Evolutionary conservation across 2,329 filamentous ascomycete genomes (phyloP), one percentile per base, ranked within the genome.

Genomic region (Hymenoscyphus infarciens): DNA sequence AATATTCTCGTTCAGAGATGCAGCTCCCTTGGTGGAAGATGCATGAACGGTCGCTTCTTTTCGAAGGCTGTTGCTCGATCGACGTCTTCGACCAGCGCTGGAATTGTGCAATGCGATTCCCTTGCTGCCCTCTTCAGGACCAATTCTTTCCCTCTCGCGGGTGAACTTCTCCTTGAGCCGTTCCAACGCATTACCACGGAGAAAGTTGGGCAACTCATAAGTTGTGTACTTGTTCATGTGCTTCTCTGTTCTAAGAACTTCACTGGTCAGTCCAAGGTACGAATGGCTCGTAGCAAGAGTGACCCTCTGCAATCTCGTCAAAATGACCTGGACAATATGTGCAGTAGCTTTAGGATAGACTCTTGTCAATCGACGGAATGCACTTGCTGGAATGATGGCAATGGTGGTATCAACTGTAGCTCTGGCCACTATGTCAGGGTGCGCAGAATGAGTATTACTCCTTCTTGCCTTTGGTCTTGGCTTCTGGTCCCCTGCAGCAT

Each of bases 341-440:
- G 95, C 89, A 1, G 95, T 97, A 10, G 96, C 93, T 78, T 96
- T 96, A 10, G 95, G 95, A 70, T 98, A 99, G 27, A 97, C 88
- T 72, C 91, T 87, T 58, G 96, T 99, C 59, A 99, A 80, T 8
- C 96, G 87, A 60, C 92, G 87, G 71, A 99, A 99, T 3, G 95
- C 96, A 73, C 92, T 97, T 0, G 95, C 95, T 1, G 96, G 96
- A 62, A 99, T 99, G 67, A 99, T 96, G 5, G 95, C 95, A 76
- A 99, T 97, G 0, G 96, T 99, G 0, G 95, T 99, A 74, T 99
- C 96, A 27, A 96, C 90, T 16, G 92, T 96, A 5, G 95, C 95
- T 67, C 95, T 85, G n/a, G 94, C 95, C 67, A 99, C 92, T 66
- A 99, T 95, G 72, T 99, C 95, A 11, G 95, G 95, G 76, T 99